Conservation (phyloP, 2,329 filamentous ascomycete species). For the Cyphellophora europaea region DNA sequence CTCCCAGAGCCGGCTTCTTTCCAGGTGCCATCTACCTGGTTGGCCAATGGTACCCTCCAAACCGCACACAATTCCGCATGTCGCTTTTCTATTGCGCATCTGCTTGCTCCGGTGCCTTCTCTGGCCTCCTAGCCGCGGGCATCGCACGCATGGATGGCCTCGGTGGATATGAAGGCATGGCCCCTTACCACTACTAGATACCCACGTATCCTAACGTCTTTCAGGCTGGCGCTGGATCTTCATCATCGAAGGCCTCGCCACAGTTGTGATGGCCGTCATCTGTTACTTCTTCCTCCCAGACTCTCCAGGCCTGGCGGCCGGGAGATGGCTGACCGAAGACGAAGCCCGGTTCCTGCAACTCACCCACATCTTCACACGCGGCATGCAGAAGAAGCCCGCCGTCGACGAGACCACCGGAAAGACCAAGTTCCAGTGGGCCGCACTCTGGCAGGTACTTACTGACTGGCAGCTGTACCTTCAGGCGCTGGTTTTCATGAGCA, state of each 20-base stretch:
- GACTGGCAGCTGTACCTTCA: constrained; percentile 64
- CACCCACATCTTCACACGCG: constrained; percentile 45
- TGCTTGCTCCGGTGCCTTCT: constrained; percentile 53
- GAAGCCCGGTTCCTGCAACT: constrained; percentile 47
- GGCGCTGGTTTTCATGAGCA: constrained; percentile 58
- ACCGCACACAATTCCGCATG: constrained; percentile 83
- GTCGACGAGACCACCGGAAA: constrained; percentile 59
- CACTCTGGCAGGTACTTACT: constrained; percentile 40
- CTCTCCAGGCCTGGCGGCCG: constrained; percentile 57
- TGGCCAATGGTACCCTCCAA: constrained; percentile 66
- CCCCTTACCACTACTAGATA: constrained; percentile 1
- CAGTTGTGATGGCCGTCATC: constrained; percentile 49
- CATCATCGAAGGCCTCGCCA: constrained; percentile 53
- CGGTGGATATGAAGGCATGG: constrained; percentile 42
- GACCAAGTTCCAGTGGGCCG: constrained; percentile 62
- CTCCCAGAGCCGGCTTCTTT: constrained; percentile 52
- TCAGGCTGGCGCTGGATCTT: constrained; percentile 43
- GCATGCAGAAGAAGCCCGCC: constrained; percentile 55
- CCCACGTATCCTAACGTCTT: constrained; percentile 26
- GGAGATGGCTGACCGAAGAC: constrained; percentile 63
- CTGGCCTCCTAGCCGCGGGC: constrained; percentile 50
- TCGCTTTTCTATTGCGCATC: constrained; percentile 83
- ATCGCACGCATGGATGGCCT: constrained; percentile 49
- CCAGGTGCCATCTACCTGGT: constrained; percentile 11
- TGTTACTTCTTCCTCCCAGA: constrained; percentile 64